Conservation (phyloP, 1,284 basidiomycete genomes). For the Anthracocystis panici-leucophaei region DNA sequence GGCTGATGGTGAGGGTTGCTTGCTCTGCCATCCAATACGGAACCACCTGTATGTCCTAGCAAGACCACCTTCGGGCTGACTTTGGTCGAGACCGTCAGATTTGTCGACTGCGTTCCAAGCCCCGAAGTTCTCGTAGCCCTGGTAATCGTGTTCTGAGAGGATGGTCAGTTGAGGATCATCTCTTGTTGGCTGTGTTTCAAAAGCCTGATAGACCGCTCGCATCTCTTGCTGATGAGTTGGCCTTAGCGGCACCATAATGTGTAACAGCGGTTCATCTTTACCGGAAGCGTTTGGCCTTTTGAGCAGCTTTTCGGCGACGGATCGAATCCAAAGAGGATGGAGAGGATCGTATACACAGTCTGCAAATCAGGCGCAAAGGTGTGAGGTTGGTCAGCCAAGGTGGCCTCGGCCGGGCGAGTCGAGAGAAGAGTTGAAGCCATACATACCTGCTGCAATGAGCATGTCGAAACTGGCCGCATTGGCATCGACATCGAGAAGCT, state of each 20-base stretch:
- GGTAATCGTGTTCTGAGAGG: constrained; percentile 29
- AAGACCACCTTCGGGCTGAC: constrained; percentile 30
- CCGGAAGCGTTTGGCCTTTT: not conserved
- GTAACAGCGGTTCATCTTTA: constrained; percentile 31
- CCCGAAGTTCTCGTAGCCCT: constrained; percentile 59
- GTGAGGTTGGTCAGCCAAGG: not conserved
- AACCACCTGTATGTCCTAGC: constrained; percentile 41
- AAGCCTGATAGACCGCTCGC: constrained; percentile 54
- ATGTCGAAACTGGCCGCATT: constrained; percentile 42
- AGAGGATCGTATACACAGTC: constrained; percentile 65
- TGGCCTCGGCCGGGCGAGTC: not conserved
- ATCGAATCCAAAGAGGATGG: constrained; percentile 61
- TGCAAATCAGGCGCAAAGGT: not conserved
- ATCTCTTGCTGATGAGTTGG: constrained; percentile 58
- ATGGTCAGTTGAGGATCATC: constrained; percentile 23
- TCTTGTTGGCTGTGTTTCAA: constrained; percentile 9
- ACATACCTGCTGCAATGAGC: constrained; percentile 57
- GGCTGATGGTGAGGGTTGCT: too few relatives aligned
- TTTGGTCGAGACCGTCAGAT: constrained; percentile 7
- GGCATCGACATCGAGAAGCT: constrained; percentile 8
- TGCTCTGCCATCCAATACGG: constrained; percentile 36
- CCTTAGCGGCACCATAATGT: constrained; percentile 58
- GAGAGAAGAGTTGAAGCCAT: too few relatives aligned
- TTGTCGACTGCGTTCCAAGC: constrained; percentile 32
- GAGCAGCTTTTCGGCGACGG: constrained; percentile 53